phyloP scores from a whole-genome alignment of 768 basidiomycete species.

The Mycena pura region DNA sequence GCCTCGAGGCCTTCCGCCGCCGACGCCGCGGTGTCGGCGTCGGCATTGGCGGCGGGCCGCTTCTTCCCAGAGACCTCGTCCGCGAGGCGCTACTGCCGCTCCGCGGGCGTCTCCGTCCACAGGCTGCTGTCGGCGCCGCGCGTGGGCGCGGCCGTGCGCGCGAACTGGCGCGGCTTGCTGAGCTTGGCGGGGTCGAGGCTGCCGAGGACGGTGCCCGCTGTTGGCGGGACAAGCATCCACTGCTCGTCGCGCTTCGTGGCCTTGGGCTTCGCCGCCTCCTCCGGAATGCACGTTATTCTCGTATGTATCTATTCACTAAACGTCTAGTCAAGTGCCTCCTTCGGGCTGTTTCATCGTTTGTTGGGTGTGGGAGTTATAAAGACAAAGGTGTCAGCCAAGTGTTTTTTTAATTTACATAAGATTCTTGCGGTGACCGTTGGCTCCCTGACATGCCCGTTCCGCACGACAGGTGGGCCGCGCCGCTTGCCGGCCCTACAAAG shows the following conservation, averaged over 20 bases:
- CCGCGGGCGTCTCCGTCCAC: constrained; percentile 98
- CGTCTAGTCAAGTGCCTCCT: too few relatives aligned
- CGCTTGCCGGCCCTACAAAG: too few relatives aligned
- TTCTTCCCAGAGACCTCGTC: constrained; percentile 96
- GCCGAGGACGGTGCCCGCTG: constrained; percentile 77
- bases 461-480: too few relatives aligned
- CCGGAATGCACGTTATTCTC: too few relatives aligned
- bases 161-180: constrained; percentile 81
- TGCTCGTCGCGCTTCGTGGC: constrained; percentile 84
- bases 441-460: too few relatives aligned
- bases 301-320: too few relatives aligned
- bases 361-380: too few relatives aligned
- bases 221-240: constrained; percentile 98
- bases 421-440: too few relatives aligned
- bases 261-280: constrained; percentile 84
- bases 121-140: constrained; percentile 65
- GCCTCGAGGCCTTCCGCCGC: constrained; percentile 51
- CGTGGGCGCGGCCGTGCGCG: constrained; percentile 56
- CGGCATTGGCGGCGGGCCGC: constrained; percentile 67
- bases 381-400: too few relatives aligned
- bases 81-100: constrained; percentile 87
- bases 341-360: too few relatives aligned
- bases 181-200: constrained; percentile 90
- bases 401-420: too few relatives aligned
- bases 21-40: constrained; percentile 44